phyloP scores from a whole-genome alignment of 345 rosid genomes.

The Brassica incana region DNA sequence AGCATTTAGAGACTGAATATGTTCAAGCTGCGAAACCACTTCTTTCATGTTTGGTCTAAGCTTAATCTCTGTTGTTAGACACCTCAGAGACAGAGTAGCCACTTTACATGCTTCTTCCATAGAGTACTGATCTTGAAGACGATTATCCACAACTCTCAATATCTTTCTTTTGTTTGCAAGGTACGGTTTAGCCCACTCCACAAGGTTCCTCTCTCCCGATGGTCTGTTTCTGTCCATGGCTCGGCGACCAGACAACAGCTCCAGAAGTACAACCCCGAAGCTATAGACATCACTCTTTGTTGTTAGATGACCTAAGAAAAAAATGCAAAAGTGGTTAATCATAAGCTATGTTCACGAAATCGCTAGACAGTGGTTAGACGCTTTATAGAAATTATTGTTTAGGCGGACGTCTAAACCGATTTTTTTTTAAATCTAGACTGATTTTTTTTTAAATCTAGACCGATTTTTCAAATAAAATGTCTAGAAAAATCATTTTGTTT shows the following conservation, averaged over 20 bases:
- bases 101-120: conserved; percentile 45
- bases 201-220: conserved; percentile 83
- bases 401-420: not conserved
- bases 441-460: too few species aligned
- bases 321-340: conserved; percentile 1
- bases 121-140: conserved; percentile 85
- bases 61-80: conserved; percentile 37
- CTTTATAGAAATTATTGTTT: too few species aligned
- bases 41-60: conserved; percentile 39
- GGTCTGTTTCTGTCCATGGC: conserved; percentile 97
- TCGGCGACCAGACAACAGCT: conserved; percentile 89
- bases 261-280: conserved; percentile 90
- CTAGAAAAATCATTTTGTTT: too few species aligned
- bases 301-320: conserved; percentile 74
- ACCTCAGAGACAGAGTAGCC: conserved; percentile 36
- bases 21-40: conserved; percentile 36
- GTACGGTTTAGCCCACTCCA: conserved; percentile 87
- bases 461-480: too few species aligned
- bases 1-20: conserved; percentile 32
- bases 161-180: conserved; percentile 78
- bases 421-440: too few species aligned
- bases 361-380: not conserved
- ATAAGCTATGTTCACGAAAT: not conserved
- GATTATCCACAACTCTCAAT: conserved; percentile 76
- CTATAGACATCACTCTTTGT: conserved; percentile 95